phyloP scores from a whole-genome alignment of 495 filamentous ascomycete species.

The Penicillium cinerascens region DNA sequence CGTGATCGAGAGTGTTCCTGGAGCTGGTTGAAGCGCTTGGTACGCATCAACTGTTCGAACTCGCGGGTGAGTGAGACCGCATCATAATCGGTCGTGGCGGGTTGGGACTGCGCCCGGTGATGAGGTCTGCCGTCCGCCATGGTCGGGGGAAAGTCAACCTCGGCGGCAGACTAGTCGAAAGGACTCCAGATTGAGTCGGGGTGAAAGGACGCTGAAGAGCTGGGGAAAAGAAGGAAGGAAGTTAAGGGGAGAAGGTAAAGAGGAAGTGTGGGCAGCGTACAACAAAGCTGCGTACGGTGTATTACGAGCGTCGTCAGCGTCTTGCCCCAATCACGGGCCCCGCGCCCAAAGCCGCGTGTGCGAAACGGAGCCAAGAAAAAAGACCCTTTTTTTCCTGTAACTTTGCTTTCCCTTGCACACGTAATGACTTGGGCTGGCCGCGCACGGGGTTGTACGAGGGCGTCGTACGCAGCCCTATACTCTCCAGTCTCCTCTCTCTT shows the following conservation, averaged over 20 bases:
- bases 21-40: slow-evolving; percentile 74
- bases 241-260: neutral
- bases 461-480: neutral
- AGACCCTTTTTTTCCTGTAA: slow-evolving; percentile 22
- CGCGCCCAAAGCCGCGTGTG: slow-evolving; percentile 46
- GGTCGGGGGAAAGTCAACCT: slow-evolving; percentile 26
- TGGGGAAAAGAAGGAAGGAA: slow-evolving; percentile 4
- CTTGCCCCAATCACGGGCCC: slow-evolving; percentile 42
- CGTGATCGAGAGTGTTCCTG: slow-evolving; percentile 53
- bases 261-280: slow-evolving; percentile 8
- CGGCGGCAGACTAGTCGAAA: slow-evolving; percentile 20
- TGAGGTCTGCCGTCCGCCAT: slow-evolving; percentile 42
- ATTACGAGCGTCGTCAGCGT: slow-evolving; percentile 48
- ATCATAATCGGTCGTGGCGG: slow-evolving; percentile 46
- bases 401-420: slow-evolving; percentile 21
- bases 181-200: slow-evolving; percentile 22
- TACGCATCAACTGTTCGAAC: slow-evolving; percentile 76
- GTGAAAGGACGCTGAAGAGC: slow-evolving; percentile 8
- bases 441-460: neutral
- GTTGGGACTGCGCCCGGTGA: slow-evolving; percentile 23
- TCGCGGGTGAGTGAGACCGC: slow-evolving; percentile 52
- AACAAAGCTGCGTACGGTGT: slow-evolving; percentile 15
- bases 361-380: slow-evolving; percentile 30
- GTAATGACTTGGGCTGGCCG: slow-evolving; percentile 19
- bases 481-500: neutral